These are phyloP conservation scores for Cryomyces minteri DNA, from an alignment of 495 filamentous ascomycete genomes.

Conservation along the genomic window DNA sequence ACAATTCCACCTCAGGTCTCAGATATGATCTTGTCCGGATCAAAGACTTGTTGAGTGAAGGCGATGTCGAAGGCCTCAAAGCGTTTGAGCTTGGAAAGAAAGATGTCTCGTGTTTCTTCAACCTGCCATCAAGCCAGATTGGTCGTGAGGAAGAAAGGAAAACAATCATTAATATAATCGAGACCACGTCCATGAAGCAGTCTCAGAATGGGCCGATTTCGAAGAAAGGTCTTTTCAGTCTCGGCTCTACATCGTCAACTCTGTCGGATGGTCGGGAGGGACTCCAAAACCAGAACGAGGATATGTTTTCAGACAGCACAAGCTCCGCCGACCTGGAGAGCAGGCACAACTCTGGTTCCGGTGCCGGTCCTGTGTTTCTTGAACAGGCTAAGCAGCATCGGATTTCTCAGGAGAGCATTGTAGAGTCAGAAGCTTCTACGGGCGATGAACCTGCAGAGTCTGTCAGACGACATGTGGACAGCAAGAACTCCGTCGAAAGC, in stretches of 20 bases:
- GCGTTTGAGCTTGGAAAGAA: conserved; percentile 53
- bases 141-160: conserved; percentile 55
- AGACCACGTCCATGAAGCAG: conserved; percentile 37
- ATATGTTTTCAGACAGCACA: conserved; percentile 14
- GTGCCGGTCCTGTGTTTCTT: not conserved
- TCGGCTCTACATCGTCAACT: conserved; percentile 11
- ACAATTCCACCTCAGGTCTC: conserved; percentile 66
- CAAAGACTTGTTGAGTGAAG: conserved; percentile 50
- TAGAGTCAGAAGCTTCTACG: not conserved
- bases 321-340: conserved; percentile 5
- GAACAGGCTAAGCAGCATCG: not conserved
- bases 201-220: not conserved
- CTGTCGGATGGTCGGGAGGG: conserved; percentile 10
- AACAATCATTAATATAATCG: conserved; percentile 50
- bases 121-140: conserved; percentile 59
- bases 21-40: conserved; percentile 57
- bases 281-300: conserved; percentile 6
- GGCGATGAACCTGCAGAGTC: not conserved
- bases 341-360: not conserved
- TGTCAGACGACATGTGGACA: too few species aligned
- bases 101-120: conserved; percentile 76
- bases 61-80: conserved; percentile 47
- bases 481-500: conserved; percentile 1
- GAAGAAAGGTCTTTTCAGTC: not conserved
- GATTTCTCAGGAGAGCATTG: not conserved